Base-by-base conservation (phyloP, 305 asterid species). In the Rubia peregrina region DNA sequence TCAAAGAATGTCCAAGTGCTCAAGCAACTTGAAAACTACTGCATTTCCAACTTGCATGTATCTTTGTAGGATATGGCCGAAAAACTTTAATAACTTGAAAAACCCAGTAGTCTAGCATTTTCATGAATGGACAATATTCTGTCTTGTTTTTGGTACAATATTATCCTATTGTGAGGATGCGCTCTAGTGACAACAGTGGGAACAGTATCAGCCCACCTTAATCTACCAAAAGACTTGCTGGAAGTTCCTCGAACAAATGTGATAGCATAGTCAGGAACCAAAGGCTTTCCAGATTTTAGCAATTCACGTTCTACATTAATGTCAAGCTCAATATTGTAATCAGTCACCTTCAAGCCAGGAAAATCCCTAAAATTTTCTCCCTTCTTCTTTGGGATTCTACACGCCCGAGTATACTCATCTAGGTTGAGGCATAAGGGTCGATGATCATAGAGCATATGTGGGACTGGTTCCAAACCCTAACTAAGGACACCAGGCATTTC, bases 191-290 rank as follows among this genome's bases (percentile, higher is more conserved):
- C 87, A 56, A 93, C 98, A 0, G 98, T 93, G 0, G 96, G 89
- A 16, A 93, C 96, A 7, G 90, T 93, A 66, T 89, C 89, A 19
- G 91, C 96, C 92, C 95, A 93, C 98, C 98, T 91, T 49, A 93
- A 61, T 6, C 98, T 89, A 5, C 91, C 90, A 83, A 93, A 93
- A 7, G 98, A 83, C 86, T 83, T 83, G 63, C 79, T n/a, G 5
- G 84, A 83, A 24, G 75, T 66, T 48, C 86, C 86, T 9, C 59
- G 24, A 9, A 74, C 87, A 10, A 85, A 93, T 3, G 71, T 65
- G 89, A 93, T 83, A 0, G 96, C 95, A 70, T 93, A 93, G 44
- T 93, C 90, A 11, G 98, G 98, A 26, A 81, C 82, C 84, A 92
- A 77, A n/a, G 93, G 96, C 76, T 92, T 92, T 67, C 97, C 97